phyloP scores from a whole-genome alignment of 2,329 filamentous ascomycete species.

The Blastomyces gilchristii region DNA sequence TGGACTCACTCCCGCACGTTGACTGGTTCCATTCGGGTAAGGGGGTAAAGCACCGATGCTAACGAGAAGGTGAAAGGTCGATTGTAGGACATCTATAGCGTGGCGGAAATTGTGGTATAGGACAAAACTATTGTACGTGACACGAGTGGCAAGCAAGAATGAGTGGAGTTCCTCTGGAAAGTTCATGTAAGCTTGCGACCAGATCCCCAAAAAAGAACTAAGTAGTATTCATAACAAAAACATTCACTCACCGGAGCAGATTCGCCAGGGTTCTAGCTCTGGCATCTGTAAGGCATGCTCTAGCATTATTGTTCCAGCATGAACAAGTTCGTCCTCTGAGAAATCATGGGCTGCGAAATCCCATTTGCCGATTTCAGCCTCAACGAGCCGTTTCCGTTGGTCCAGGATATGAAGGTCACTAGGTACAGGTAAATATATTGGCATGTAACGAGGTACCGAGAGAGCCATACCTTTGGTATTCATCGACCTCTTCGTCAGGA shows the following conservation, averaged over 20 bases:
- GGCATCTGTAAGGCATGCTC: conserved; percentile 76
- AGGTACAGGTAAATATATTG: conserved; percentile 13
- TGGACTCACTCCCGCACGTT: conserved; percentile 43
- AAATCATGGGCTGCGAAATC: conserved; percentile 83
- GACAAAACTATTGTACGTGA: conserved; percentile 93
- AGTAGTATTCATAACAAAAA: conserved; percentile 12
- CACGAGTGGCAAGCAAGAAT: conserved; percentile 78
- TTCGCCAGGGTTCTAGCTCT: conserved; percentile 68
- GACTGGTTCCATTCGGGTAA: conserved; percentile 42
- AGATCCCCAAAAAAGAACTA: conserved; percentile 11
- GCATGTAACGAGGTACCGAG: conserved; percentile 10
- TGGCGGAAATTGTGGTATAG: conserved; percentile 98
- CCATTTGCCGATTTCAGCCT: conserved; percentile 65
- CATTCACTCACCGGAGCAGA: conserved; percentile 56
- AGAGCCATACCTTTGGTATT: conserved; percentile 46
- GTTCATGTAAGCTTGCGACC: neutral
- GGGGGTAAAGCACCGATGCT: conserved; percentile 64
- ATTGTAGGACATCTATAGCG: conserved; percentile 90
- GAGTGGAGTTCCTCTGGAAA: conserved; percentile 63
- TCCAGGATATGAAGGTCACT: conserved; percentile 57
- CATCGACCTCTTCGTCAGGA: conserved; percentile 52
- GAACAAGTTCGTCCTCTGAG: conserved; percentile 78
- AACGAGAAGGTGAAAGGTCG: conserved; percentile 80
- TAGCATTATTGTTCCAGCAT: conserved; percentile 78
- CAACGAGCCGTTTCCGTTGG: conserved; percentile 56